A percentile compares a stretch with the other conserved stretches of the same genome.
Conservation (phyloP, 2,329 filamentous ascomycete genomes). For the Trichoderma simmonsii region DNA sequence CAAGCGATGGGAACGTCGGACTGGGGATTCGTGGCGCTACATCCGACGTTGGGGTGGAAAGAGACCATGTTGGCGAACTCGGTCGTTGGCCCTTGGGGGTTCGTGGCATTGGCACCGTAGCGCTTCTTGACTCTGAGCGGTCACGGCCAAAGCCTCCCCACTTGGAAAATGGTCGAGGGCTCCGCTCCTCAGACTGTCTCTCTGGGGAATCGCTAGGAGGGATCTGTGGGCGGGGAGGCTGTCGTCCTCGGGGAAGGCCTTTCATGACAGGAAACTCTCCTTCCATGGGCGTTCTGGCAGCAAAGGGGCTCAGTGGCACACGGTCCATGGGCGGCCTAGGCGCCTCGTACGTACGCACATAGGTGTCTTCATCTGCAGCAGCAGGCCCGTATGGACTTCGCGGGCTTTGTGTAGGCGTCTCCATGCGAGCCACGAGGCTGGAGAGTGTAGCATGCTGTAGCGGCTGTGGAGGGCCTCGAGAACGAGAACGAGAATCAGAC, state of each 20-base stretch:
- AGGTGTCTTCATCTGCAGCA: conserved; percentile 17
- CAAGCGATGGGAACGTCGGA: conserved; percentile 36
- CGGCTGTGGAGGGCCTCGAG: conserved; percentile 25
- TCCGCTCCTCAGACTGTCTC: not conserved
- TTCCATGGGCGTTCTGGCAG: conserved; percentile 27
- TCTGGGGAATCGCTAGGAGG: conserved; percentile 9
- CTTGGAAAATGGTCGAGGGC: conserved; percentile 18
- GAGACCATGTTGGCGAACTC: conserved; percentile 16
- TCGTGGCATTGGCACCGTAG: conserved; percentile 37
- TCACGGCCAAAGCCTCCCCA: conserved; percentile 25
- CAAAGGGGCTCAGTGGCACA: conserved; percentile 28
- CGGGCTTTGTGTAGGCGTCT: conserved; percentile 15
- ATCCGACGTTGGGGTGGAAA: conserved; percentile 30
- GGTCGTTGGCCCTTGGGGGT: conserved; percentile 24
- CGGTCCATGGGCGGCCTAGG: conserved; percentile 18
- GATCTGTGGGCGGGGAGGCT: conserved; percentile 20
- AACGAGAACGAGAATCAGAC: conserved; percentile 21
- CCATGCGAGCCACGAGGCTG: conserved; percentile 21
- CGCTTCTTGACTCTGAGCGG: conserved; percentile 29
- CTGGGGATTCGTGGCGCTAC: conserved; percentile 35
- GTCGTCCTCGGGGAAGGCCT: conserved; percentile 37
- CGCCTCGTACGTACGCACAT: conserved; percentile 13
- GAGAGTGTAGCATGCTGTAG: conserved; percentile 25
- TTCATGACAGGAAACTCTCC: conserved; percentile 35
- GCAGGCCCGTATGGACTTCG: conserved; percentile 26